These are phyloP conservation scores for Ambispora gerdemannii DNA, from an alignment of 192 early-diverging fungal species.

Conservation along the genomic window DNA sequence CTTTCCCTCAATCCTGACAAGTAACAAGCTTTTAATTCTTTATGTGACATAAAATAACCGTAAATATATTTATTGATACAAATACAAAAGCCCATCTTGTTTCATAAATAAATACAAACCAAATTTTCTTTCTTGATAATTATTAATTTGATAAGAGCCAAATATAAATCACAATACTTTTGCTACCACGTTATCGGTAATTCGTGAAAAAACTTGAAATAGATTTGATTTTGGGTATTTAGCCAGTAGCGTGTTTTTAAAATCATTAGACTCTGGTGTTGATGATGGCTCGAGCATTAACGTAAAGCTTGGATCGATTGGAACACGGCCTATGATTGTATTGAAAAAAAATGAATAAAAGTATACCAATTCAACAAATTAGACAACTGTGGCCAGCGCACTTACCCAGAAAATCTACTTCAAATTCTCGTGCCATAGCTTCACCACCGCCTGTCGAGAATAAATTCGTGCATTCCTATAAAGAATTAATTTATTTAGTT, in stretches of 20 bases:
- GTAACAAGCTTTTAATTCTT: no score
- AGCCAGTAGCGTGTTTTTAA: slow-evolving; percentile 40
- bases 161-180: slow-evolving; percentile 19
- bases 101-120: no score
- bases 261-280: slow-evolving; percentile 30
- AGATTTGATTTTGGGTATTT: slow-evolving; percentile 50
- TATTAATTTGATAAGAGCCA: no score
- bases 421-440: slow-evolving; percentile 82
- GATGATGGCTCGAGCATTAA: slow-evolving; percentile 60
- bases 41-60: no score
- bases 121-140: no score
- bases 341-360: not conserved
- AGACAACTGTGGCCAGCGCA: not conserved
- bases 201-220: slow-evolving; percentile 52
- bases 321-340: slow-evolving; percentile 58
- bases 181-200: slow-evolving; percentile 43
- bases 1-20: no score
- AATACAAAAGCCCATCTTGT: no score
- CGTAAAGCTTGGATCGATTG: slow-evolving; percentile 83
- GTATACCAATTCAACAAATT: not conserved
- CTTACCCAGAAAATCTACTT: slow-evolving; percentile 74
- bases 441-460: slow-evolving; percentile 94
- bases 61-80: no score
- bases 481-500: slow-evolving; percentile 50
- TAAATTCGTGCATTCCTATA: slow-evolving; percentile 76